These are phyloP conservation scores for Amaranthus cruentus DNA, from an alignment of 148 eudicot species.

Conservation along the genomic window DNA sequence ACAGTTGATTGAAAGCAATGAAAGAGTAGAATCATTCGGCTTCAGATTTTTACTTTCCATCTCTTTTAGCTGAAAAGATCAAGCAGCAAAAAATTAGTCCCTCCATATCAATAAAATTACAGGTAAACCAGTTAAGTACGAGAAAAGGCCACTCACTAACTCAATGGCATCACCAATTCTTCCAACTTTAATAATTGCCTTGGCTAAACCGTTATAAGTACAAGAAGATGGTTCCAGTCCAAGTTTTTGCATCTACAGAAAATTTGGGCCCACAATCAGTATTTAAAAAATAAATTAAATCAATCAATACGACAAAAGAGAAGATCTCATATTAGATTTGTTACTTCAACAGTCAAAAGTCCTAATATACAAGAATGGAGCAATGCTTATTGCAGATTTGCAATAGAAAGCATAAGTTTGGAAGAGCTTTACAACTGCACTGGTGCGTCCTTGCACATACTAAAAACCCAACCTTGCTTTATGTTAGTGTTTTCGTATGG, in stretches of 20 bases:
- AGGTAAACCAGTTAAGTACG: constrained; percentile 8
- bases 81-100: not conserved
- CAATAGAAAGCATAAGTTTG: not conserved
- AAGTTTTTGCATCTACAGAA: constrained; percentile 75
- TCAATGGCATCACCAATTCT: constrained; percentile 42
- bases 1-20: constrained; percentile 51
- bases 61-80: constrained; percentile 49
- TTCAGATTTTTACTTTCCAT: constrained; percentile 56
- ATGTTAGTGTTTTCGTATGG: no score
- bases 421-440: not conserved
- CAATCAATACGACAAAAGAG: constrained; percentile 1
- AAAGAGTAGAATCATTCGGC: constrained; percentile 70
- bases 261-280: constrained; percentile 22
- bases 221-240: constrained; percentile 63
- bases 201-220: constrained; percentile 63
- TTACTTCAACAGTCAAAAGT: not conserved
- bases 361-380: no score
- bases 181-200: constrained; percentile 46
- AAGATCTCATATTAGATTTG: not conserved
- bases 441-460: not conserved
- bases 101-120: constrained; percentile 8
- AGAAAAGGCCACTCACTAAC: constrained; percentile 43
- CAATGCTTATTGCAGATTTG: not conserved
- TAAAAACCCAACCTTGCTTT: not conserved
- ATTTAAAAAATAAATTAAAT: constrained; percentile 13